Percentiles rank a stretch among this genome's conserved stretches.
Conservation (phyloP, 805 yeast genomes). For the Candida chilensis region DNA sequence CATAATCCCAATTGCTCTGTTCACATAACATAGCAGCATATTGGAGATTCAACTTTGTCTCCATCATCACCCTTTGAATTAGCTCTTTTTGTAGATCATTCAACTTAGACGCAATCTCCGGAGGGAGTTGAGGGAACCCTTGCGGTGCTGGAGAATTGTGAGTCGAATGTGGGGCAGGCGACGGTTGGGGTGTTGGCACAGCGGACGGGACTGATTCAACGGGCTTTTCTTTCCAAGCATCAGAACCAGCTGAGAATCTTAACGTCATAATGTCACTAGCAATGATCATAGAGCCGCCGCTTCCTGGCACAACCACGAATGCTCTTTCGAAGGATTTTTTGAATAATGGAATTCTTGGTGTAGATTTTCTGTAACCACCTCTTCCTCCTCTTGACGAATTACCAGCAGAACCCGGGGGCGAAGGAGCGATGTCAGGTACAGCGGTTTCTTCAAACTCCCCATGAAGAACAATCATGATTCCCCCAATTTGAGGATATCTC, state of each 20-base stretch:
- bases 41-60: conserved; percentile 71
- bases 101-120: conserved; percentile 43
- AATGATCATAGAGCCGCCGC: conserved; percentile 62
- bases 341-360: conserved; percentile 28
- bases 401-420: conserved; percentile 7
- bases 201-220: conserved; percentile 3
- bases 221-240: conserved; percentile 41
- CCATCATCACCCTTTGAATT: conserved; percentile 53
- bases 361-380: too few relatives aligned
- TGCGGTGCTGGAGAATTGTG: conserved; percentile 3
- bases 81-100: conserved; percentile 52
- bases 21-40: conserved; percentile 78
- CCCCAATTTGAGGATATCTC: conserved; percentile 62
- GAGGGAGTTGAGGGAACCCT: conserved; percentile 32
- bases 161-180: conserved; percentile 7
- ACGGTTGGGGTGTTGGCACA: conserved; percentile 7
- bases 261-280: conserved; percentile 78
- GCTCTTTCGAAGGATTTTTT: conserved; percentile 81
- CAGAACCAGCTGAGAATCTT: conserved; percentile 45
- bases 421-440: conserved; percentile 29
- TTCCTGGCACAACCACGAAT: conserved; percentile 63
- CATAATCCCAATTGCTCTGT: conserved; percentile 80
- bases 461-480: conserved; percentile 72
- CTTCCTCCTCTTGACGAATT: conserved; percentile 9
- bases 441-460: conserved; percentile 74